A percentile compares a stretch with the other conserved stretches of the same genome.
Evolutionary conservation across 2,329 filamentous ascomycete genomes (phyloP).

Genomic region (Curvularia hawaiiensis): DNA sequence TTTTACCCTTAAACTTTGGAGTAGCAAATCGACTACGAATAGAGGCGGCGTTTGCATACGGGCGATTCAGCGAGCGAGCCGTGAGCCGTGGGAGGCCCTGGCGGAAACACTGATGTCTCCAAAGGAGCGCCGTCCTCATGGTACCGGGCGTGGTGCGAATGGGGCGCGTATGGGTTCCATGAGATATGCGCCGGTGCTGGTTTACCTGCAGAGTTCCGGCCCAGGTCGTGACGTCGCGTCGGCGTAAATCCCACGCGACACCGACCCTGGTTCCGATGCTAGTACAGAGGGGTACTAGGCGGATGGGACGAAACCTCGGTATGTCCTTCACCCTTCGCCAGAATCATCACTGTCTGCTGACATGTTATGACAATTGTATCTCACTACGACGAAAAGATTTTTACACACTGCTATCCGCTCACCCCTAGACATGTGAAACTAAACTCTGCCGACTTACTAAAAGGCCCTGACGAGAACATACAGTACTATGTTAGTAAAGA

Average conservation of each 20-base stretch:
- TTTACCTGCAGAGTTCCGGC: conserved; percentile 2
- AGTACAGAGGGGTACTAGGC: background rate
- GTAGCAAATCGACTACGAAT: conserved; percentile 43
- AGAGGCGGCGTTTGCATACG: conserved; percentile 34
- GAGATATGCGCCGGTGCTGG: conserved; percentile 12
- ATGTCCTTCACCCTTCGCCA: background rate
- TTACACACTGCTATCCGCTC: too few relatives aligned
- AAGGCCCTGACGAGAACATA: too few relatives aligned
- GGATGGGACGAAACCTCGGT: conserved; percentile 6
- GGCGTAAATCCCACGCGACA: conserved; percentile 25
- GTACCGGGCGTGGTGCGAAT: conserved; percentile 33
- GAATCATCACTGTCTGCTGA: background rate
- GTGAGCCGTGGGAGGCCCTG: conserved; percentile 40
- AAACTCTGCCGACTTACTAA: too few relatives aligned
- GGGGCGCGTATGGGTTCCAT: conserved; percentile 35
- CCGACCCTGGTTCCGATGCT: conserved; percentile 13
- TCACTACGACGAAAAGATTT: too few relatives aligned
- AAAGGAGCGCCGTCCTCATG: conserved; percentile 58
- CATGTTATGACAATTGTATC: background rate
- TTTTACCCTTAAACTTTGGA: conserved; percentile 40
- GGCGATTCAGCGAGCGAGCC: conserved; percentile 28
- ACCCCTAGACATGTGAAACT: too few relatives aligned
- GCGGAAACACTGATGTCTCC: conserved; percentile 57
- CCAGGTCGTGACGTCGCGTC: conserved; percentile 31
- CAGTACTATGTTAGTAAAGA: too few relatives aligned